These are phyloP conservation scores for Aquilaria yunnanensis DNA, from an alignment of 345 rosid species.

Conservation along the genomic window DNA sequence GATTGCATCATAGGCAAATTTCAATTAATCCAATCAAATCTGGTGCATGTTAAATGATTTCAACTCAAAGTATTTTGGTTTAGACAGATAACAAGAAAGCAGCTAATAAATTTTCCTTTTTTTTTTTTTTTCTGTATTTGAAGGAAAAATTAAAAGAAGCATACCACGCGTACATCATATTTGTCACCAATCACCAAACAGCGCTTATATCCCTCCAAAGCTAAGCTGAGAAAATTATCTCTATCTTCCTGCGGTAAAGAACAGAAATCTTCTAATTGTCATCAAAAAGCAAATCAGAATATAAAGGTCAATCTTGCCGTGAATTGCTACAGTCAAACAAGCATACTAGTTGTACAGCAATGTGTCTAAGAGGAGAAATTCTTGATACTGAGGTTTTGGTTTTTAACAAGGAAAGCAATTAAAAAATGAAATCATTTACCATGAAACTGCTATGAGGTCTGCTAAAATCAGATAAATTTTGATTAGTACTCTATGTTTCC, in stretches of 20 bases:
- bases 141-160: slow-evolving; percentile 9
- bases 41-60: no score
- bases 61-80: no score
- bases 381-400: neutral
- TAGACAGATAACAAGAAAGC: no score
- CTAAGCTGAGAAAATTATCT: slow-evolving; percentile 80
- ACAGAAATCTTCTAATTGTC: neutral
- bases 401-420: neutral
- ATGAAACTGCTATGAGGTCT: neutral
- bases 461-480: neutral
- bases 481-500: neutral
- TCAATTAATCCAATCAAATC: no score
- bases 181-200: slow-evolving; percentile 87
- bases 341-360: neutral
- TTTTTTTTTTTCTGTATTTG: no score
- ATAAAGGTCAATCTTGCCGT: neutral
- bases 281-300: neutral
- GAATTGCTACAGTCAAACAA: neutral
- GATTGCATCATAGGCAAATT: no score
- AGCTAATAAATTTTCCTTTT: no score
- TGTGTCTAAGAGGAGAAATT: neutral
- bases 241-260: slow-evolving; percentile 64
- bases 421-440: neutral
- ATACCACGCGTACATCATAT: slow-evolving; percentile 94
- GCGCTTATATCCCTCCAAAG: slow-evolving; percentile 86